Evolutionary conservation across 495 filamentous ascomycete species (phyloP).

Genomic region (Hypoxylon trugodes): DNA sequence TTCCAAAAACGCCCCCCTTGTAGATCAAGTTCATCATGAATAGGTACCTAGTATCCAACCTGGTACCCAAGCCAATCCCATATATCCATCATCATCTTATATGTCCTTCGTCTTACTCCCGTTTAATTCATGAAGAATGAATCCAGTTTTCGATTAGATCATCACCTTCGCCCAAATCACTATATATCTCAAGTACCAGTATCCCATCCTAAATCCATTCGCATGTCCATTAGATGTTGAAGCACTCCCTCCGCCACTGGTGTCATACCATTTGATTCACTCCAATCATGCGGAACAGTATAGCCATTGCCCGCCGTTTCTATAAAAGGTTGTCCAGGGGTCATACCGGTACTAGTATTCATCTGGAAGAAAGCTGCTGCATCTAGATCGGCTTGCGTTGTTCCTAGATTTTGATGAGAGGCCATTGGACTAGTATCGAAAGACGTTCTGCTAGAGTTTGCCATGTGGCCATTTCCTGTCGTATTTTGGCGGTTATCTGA

Average conservation of each 20-base stretch:
- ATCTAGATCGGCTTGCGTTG: constrained; percentile 46
- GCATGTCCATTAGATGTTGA: constrained; percentile 56
- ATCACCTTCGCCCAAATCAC: constrained; percentile 1
- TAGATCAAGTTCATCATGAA: constrained; percentile 1
- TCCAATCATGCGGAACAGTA: constrained; percentile 51
- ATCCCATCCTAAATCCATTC: constrained; percentile 54
- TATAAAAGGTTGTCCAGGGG: constrained; percentile 42
- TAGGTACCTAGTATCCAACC: constrained; percentile 53
- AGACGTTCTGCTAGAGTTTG: constrained; percentile 49
- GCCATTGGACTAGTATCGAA: constrained; percentile 56
- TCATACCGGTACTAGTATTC: constrained; percentile 44
- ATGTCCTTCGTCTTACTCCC: constrained; percentile 31
- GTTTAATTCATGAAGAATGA: constrained; percentile 20
- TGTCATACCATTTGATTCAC: constrained; percentile 54
- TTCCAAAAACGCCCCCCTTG: constrained; percentile 1
- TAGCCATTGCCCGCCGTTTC: constrained; percentile 50
- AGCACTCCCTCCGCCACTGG: constrained; percentile 59
- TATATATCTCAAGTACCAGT: constrained; percentile 39
- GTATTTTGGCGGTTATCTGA: constrained; percentile 51
- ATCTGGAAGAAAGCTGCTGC: constrained; percentile 48
- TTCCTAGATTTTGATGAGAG: constrained; percentile 47
- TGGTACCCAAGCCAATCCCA: background rate
- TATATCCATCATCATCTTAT: constrained; percentile 3
- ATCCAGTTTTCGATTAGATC: constrained; percentile 52
- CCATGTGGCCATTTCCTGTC: constrained; percentile 36